Base-by-base conservation (phyloP, 108 stramenopile species). In the Discostella stelligeroides region DNA sequence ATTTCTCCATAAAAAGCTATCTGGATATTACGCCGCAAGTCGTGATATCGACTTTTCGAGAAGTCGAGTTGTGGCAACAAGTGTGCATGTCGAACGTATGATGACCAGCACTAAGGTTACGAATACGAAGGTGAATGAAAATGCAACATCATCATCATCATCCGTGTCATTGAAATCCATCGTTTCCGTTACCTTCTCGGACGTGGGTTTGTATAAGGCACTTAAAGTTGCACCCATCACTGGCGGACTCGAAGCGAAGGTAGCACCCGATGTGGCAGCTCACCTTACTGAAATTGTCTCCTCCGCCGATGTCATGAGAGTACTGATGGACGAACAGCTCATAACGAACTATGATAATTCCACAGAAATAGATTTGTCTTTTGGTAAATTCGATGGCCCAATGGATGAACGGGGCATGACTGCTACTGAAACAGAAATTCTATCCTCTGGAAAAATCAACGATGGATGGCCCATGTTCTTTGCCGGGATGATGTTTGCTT, bases 181-280 rank as follows among this genome's bases (percentile, higher is more conserved):
- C 18, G 72, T 73, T 5, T 73, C 72, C 21, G 63, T 73, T 18
- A 73, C 64, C 12, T 73, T 73, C 58, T 73, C 64, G 11, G 56
- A 73, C 27, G 63, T 73, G 25, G 63, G 63, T 2, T 45, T 73
- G 20, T 43, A 46, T 34, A 60, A 60, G 20, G 56, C 72, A 7
- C 17, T 65, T 0, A 49, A 56, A 34, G 14, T 38, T 29, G 46
- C 59, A 0, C 45, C 46, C 11, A n/a, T 39, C 42, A 51, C 43
- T 15, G 54, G 49, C 29, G 54, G 46, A 9, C 41, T 39, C 12
- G 63, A 57, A 11, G 56, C 21, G 34, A 66, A 66, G 28, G 24
- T 39, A 5, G 54, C 27, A 7, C 29, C 63, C 37, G 29, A 65
- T 27, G 38, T 73, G 38, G 54, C 72, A 55, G 47, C 64, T 1